Evolutionary conservation across 495 filamentous ascomycete genomes (phyloP), one percentile per base, ranked within the genome.

Genomic region (Melanomma pulvis-pyrius): DNA sequence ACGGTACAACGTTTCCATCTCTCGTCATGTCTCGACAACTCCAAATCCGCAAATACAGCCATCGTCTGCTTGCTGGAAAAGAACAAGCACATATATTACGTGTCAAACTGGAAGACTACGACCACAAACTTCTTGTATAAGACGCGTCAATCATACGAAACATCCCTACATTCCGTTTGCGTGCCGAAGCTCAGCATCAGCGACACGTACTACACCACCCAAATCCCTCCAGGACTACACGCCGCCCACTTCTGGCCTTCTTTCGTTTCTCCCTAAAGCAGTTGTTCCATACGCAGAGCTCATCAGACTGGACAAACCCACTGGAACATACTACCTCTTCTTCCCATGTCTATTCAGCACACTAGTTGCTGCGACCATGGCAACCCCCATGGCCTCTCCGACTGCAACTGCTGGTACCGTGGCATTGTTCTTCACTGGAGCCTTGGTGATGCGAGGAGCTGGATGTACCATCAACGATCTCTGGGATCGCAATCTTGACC

Each of bases 381-480:
- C 81, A 50, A 72, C 75, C 0, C 86, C 92, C 2, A 79, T 87
- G 28, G 79, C 90, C 1, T 65, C 84, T 0, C 83, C 87, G 0
- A 64, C 79, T 25, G 73, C 84, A 9, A 82, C 90, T 17, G 12
- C 89, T 30, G 77, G 81, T 49, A 96, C 90, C 1, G 82, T 82
- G 1, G 77, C 86, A 1, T 86, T 97, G 58, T 98, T 98, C 81
- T 87, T 94, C 74, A 78, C 84, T 9, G 94, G 94, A 44, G 93
- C 94, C 1, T 73, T 97, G 62, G 88, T 97, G 71, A 98, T 98
- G 94, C 91, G 94, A 56, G 92, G 94, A 29, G 94, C 94, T n/a
- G 94, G 94, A 17, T 98, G 94, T 78, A 89, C 94, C 32, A 94
- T 98, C 79, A 98, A 98, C 77, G 94, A 98, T 74, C 84, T 98